Evolutionary conservation across 1,284 basidiomycete genomes (phyloP).

Genomic region (Malassezia nana): DNA sequence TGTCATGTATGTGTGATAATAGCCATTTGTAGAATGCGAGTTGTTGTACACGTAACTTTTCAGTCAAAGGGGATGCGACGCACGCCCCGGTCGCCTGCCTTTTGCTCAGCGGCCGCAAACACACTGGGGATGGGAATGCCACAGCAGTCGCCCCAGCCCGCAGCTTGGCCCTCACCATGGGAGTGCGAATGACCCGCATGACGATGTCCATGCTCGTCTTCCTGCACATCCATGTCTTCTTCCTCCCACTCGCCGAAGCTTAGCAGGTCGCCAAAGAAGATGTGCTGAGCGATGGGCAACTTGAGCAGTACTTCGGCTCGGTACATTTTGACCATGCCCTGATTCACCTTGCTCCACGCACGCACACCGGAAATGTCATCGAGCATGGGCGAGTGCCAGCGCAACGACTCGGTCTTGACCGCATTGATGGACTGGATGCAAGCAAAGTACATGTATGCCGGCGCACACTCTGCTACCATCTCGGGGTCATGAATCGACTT

Average conservation of each 20-base stretch:
- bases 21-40: neutral
- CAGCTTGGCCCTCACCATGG: constrained; percentile 51
- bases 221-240: constrained; percentile 49
- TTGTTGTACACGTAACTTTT: neutral
- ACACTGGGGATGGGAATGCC: constrained; percentile 50
- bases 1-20: neutral
- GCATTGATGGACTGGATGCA: constrained; percentile 96
- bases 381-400: constrained; percentile 99
- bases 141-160: constrained; percentile 71
- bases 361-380: constrained; percentile 96
- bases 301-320: constrained; percentile 86
- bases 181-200: constrained; percentile 12
- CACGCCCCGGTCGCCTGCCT: constrained; percentile 7
- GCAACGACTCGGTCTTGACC: constrained; percentile 75
- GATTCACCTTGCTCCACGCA: constrained; percentile 92
- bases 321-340: constrained; percentile 99
- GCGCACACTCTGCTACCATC: constrained; percentile 81
- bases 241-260: constrained; percentile 54
- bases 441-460: constrained; percentile 92
- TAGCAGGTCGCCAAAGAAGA: constrained; percentile 79
- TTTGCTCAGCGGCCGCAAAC: constrained; percentile 49
- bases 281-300: constrained; percentile 91
- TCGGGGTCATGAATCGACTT: constrained; percentile 86
- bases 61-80: constrained; percentile 18
- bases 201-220: constrained; percentile 56